Evolutionary conservation across 1,284 basidiomycete genomes (phyloP).

Genomic region (Ustilago hordei): DNA sequence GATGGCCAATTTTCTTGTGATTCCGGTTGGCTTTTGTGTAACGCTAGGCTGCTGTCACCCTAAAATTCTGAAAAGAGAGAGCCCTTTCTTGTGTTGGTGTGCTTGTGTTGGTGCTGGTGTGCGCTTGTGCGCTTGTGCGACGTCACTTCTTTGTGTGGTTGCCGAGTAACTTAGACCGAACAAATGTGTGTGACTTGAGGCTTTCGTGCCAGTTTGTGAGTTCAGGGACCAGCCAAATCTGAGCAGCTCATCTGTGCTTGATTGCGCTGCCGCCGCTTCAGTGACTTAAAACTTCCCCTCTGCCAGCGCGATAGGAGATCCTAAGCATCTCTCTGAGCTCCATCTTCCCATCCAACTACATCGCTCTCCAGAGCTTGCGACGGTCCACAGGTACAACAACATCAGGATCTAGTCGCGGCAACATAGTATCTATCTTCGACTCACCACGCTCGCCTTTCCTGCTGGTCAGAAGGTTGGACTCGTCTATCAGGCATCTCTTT

Average conservation of each 20-base stretch:
- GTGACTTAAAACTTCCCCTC: not conserved
- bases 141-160: not conserved
- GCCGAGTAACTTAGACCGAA: not conserved
- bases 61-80: not conserved
- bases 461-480: constrained; percentile 17
- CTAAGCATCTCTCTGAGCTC: not conserved
- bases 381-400: not conserved
- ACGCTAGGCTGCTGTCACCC: constrained; percentile 1
- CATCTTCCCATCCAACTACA: constrained; percentile 4
- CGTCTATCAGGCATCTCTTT: not conserved
- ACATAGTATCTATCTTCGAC: not conserved
- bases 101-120: no score
- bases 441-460: constrained; percentile 3
- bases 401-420: constrained; percentile 14
- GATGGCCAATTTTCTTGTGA: not conserved
- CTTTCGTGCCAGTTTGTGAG: not conserved
- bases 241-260: not conserved
- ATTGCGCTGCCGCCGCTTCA: not conserved
- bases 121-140: not conserved
- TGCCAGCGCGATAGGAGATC: not conserved
- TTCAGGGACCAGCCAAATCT: constrained; percentile 15
- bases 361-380: constrained; percentile 9
- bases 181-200: constrained; percentile 15
- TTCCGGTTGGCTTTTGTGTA: constrained; percentile 1
- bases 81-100: not conserved